These are phyloP conservation scores for Dryas octopetala DNA, from an alignment of 306 rosid genomes.

Conservation along the genomic window DNA sequence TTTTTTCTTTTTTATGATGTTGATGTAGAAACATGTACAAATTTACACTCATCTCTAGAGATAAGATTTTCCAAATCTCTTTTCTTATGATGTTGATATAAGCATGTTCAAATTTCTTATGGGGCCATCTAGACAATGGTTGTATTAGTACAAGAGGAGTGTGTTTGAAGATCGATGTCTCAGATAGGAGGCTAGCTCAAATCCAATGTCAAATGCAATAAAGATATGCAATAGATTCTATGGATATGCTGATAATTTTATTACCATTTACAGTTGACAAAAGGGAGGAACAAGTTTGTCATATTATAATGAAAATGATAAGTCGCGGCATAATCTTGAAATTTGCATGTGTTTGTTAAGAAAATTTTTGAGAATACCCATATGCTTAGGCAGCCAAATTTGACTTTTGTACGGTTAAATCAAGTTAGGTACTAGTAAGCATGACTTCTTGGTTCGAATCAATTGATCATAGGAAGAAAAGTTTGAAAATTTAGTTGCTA, in stretches of 20 bases:
- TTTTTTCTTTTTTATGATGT: background rate
- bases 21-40: too few species aligned
- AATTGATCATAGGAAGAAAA: background rate
- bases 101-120: background rate
- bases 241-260: background rate
- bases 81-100: background rate
- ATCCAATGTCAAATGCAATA: conserved; percentile 12
- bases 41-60: background rate
- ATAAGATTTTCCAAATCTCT: background rate
- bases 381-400: conserved; percentile 16
- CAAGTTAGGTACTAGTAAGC: background rate
- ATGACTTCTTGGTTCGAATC: background rate
- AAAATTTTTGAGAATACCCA: background rate
- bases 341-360: background rate
- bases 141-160: background rate
- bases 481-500: background rate
- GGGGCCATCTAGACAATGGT: conserved; percentile 3
- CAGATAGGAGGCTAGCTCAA: background rate
- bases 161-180: conserved; percentile 18
- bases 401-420: background rate
- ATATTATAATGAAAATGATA: background rate
- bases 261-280: conserved; percentile 16
- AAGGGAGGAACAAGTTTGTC: conserved; percentile 3
- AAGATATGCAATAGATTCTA: too few species aligned
- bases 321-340: conserved; percentile 5